Evolutionary conservation across 805 yeast species (phyloP).

Genomic region (Zygotorulaspora chibaensis): DNA sequence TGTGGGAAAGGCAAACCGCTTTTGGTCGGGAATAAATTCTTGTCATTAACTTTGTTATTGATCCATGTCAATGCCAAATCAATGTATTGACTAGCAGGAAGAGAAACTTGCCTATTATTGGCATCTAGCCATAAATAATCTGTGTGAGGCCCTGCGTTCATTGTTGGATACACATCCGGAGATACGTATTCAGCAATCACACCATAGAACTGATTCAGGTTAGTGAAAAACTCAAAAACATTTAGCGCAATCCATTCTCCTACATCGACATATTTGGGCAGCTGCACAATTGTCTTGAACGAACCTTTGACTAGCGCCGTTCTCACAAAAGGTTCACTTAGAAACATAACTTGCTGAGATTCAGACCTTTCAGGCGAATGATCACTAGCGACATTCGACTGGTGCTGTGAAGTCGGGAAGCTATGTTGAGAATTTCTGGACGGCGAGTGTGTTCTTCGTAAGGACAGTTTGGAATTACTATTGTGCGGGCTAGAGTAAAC

Average conservation of each 20-base stretch:
- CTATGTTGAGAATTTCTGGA: slow-evolving; percentile 26
- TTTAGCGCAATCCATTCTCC: slow-evolving; percentile 96
- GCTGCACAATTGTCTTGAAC: slow-evolving; percentile 89
- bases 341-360: slow-evolving; percentile 46
- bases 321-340: slow-evolving; percentile 89
- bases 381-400: slow-evolving; percentile 5
- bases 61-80: slow-evolving; percentile 92
- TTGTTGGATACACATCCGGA: slow-evolving; percentile 82
- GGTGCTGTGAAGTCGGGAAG: slow-evolving; percentile 14
- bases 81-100: slow-evolving; percentile 91
- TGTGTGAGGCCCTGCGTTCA: slow-evolving; percentile 93
- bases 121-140: slow-evolving; percentile 89
- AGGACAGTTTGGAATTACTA: slow-evolving; percentile 45
- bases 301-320: slow-evolving; percentile 96
- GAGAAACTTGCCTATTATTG: slow-evolving; percentile 71
- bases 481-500: slow-evolving; percentile 38
- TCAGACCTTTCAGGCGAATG: slow-evolving; percentile 23
- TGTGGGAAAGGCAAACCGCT: slow-evolving; percentile 87
- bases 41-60: slow-evolving; percentile 81
- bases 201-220: slow-evolving; percentile 82
- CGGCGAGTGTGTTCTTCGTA: slow-evolving; percentile 38
- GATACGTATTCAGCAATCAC: slow-evolving; percentile 89
- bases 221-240: slow-evolving; percentile 82
- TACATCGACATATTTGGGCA: slow-evolving; percentile 90
- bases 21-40: slow-evolving; percentile 85